Conservation (phyloP, 768 basidiomycete species). For the Neoboletus subvelutipes region DNA sequence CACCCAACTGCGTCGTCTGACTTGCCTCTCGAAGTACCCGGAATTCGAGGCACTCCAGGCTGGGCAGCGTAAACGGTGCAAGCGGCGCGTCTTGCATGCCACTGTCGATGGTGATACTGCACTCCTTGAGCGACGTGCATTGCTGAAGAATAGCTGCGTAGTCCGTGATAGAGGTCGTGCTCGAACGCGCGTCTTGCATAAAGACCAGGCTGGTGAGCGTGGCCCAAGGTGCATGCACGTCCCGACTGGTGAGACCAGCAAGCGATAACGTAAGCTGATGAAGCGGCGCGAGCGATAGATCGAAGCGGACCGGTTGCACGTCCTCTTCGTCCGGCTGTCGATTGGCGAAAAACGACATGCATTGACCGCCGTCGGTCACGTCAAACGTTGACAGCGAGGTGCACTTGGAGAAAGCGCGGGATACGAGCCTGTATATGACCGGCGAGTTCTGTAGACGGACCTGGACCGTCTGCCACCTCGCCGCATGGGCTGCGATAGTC, state of each 20-base stretch:
- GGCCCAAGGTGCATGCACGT: constrained; percentile 19
- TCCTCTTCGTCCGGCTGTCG: constrained; percentile 1
- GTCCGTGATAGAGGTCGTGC: constrained; percentile 19
- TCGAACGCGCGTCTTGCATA: constrained; percentile 26
- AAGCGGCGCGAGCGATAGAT: constrained; percentile 18
- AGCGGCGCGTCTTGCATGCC: constrained; percentile 6
- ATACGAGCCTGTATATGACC: constrained; percentile 10
- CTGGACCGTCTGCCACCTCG: constrained; percentile 22
- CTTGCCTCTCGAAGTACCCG: constrained; percentile 17
- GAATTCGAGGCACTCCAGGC: constrained; percentile 18
- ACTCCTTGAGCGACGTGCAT: constrained; percentile 24
- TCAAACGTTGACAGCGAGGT: constrained; percentile 17
- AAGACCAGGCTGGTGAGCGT: constrained; percentile 22
- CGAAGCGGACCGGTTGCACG: constrained; percentile 9
- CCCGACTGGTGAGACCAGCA: constrained; percentile 14
- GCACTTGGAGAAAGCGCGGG: constrained; percentile 13
- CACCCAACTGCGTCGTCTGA: constrained; percentile 19
- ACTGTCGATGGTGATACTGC: constrained; percentile 16
- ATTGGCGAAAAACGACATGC: constrained; percentile 1
- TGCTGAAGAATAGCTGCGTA: constrained; percentile 21
- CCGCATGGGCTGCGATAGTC: constrained; percentile 12
- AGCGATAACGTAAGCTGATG: constrained; percentile 19
- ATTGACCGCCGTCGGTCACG: constrained; percentile 22
- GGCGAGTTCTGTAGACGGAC: constrained; percentile 24
- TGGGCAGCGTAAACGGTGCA: constrained; percentile 13